phyloP scores from a whole-genome alignment of 2,329 filamentous ascomycete species.

The Gremmenia infestans region DNA sequence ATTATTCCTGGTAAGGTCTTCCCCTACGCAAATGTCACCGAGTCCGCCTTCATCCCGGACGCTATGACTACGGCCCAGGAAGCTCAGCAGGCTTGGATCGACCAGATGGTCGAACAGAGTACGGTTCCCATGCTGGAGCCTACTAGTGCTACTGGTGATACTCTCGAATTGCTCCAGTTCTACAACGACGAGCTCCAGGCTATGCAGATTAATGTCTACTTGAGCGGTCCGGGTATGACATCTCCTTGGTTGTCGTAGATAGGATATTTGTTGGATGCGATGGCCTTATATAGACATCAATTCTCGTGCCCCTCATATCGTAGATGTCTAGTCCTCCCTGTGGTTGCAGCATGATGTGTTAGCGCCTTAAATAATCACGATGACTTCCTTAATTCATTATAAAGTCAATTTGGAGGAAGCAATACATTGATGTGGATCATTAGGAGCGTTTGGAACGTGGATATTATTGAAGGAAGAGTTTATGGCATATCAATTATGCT shows the following conservation, averaged over 20 bases:
- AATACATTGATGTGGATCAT: too few relatives aligned
- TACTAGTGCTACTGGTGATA: conserved; percentile 17
- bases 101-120: conserved; percentile 11
- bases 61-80: conserved; percentile 16
- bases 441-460: too few relatives aligned
- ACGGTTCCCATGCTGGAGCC: conserved; percentile 14
- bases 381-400: too few relatives aligned
- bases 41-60: conserved; percentile 16
- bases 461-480: too few relatives aligned
- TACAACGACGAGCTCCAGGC: conserved; percentile 20
- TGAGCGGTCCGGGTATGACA: conserved; percentile 19
- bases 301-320: too few relatives aligned
- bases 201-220: conserved; percentile 22
- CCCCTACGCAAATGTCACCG: conserved; percentile 13
- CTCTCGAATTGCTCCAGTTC: conserved; percentile 20
- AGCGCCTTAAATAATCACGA: too few relatives aligned
- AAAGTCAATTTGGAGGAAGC: too few relatives aligned
- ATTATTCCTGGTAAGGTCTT: conserved; percentile 18
- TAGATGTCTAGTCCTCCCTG: neutral
- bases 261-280: too few relatives aligned
- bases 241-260: conserved; percentile 18
- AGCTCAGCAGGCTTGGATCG: conserved; percentile 15
- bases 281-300: too few relatives aligned
- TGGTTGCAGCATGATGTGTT: too few relatives aligned
- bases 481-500: too few relatives aligned